Percentiles rank a stretch among this genome's conserved stretches.
Evolutionary conservation across 768 basidiomycete species (phyloP).

Genomic region (Psilocybe sp.): DNA sequence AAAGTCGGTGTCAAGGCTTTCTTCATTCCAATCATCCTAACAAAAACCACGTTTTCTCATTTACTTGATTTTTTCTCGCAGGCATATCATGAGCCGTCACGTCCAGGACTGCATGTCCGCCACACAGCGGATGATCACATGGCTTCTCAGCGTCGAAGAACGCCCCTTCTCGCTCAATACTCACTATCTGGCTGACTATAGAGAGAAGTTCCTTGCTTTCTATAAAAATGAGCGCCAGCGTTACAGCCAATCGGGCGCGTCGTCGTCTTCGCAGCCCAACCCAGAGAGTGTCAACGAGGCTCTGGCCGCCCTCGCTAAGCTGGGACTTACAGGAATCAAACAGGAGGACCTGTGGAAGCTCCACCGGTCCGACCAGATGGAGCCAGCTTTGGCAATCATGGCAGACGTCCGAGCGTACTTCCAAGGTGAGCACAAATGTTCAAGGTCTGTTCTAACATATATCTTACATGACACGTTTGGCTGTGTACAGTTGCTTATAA

Average conservation of each 20-base stretch:
- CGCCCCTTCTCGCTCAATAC: constrained; percentile 52
- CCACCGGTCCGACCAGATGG: constrained; percentile 48
- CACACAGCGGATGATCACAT: constrained; percentile 39
- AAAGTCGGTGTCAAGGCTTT: constrained; percentile 18
- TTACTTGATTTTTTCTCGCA: not conserved
- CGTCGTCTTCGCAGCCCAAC: not conserved
- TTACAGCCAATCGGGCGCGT: constrained; percentile 10
- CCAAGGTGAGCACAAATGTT: constrained; percentile 46
- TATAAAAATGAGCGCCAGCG: constrained; percentile 43
- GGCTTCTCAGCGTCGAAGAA: constrained; percentile 48
- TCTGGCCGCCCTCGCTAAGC: constrained; percentile 30
- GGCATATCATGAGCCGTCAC: constrained; percentile 41
- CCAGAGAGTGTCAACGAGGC: constrained; percentile 26
- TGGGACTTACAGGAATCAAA: constrained; percentile 36
- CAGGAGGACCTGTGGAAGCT: constrained; percentile 47
- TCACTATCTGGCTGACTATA: constrained; percentile 46
- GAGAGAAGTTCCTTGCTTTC: constrained; percentile 35
- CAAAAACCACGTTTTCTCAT: not conserved
- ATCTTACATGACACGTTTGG: not conserved
- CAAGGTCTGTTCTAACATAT: too few relatives aligned
- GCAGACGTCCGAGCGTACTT: constrained; percentile 72
- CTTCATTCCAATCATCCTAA: too few relatives aligned
- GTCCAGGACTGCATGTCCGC: constrained; percentile 38
- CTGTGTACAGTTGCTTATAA: constrained; percentile 33
- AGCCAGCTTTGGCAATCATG: constrained; percentile 63